Conservation (phyloP, 2,329 filamentous ascomycete genomes). For the Aspergillus hiratsukae region DNA sequence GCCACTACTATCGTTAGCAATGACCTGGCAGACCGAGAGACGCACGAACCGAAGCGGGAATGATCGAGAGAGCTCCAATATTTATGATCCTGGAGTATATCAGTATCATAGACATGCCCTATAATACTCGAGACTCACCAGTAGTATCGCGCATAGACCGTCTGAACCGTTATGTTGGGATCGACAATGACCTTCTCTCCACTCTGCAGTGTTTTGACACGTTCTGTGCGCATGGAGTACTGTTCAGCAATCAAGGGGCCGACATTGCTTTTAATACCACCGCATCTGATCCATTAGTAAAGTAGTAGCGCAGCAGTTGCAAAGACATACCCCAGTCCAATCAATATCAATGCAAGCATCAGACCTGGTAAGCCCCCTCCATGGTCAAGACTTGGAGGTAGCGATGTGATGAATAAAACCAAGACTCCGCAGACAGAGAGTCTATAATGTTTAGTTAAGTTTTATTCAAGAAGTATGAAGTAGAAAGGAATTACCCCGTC, state of each 20-base stretch:
- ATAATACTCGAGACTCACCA: background rate
- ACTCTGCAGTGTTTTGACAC: background rate
- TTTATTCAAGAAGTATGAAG: background rate
- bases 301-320: background rate
- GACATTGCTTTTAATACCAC: slow-evolving; percentile 1
- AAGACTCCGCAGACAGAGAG: background rate
- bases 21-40: too few species aligned
- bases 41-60: background rate
- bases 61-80: background rate
- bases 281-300: background rate
- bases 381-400: slow-evolving; percentile 1
- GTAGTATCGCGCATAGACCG: background rate
- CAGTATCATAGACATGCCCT: background rate
- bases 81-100: background rate
- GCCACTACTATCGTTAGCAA: background rate
- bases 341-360: background rate
- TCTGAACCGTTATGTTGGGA: background rate
- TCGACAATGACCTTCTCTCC: background rate
- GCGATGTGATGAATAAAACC: background rate
- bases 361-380: background rate
- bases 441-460: background rate
- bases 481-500: background rate
- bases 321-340: slow-evolving; percentile 1
- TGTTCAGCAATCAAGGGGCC: background rate
- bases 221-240: background rate